phyloP scores from a whole-genome alignment of 495 filamentous ascomycete genomes.

The Polyplosphaeria fusca region DNA sequence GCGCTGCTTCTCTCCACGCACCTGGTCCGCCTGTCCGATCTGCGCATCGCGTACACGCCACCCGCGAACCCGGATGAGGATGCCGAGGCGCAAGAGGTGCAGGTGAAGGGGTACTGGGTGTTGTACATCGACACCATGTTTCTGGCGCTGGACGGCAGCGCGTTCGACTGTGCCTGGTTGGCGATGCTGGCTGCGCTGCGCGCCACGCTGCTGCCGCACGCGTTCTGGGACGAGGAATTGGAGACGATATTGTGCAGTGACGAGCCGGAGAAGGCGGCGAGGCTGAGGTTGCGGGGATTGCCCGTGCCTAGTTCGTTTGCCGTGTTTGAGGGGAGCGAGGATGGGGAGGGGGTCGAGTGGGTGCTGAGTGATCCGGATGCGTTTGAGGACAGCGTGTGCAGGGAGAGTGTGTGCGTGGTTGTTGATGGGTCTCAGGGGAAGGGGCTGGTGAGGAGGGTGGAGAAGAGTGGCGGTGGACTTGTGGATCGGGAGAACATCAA shows the following conservation, averaged over 20 bases:
- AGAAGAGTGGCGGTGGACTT: slow-evolving; percentile 75
- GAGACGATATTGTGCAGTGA: slow-evolving; percentile 75
- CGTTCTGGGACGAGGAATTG: slow-evolving; percentile 80
- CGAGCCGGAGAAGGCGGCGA: slow-evolving; percentile 46
- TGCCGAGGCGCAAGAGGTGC: slow-evolving; percentile 44
- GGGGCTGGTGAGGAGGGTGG: slow-evolving; percentile 62
- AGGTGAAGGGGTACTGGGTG: slow-evolving; percentile 86
- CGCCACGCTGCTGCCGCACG: slow-evolving; percentile 73
- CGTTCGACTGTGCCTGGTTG: slow-evolving; percentile 86
- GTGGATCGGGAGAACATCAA: slow-evolving; percentile 56
- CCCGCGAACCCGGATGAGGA: slow-evolving; percentile 38
- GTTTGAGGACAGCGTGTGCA: slow-evolving; percentile 78
- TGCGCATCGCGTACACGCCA: slow-evolving; percentile 66
- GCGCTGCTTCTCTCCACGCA: slow-evolving; percentile 66
- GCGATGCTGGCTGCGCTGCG: slow-evolving; percentile 77
- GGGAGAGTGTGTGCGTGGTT: slow-evolving; percentile 69
- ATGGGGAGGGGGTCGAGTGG: slow-evolving; percentile 56
- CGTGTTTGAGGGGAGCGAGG: slow-evolving; percentile 56
- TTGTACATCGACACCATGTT: slow-evolving; percentile 91
- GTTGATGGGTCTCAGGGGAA: slow-evolving; percentile 57
- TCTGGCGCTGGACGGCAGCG: slow-evolving; percentile 84
- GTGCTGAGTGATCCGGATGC: slow-evolving; percentile 84
- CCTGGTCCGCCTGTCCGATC: slow-evolving; percentile 58
- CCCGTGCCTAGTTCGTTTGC: slow-evolving; percentile 71
- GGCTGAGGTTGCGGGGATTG: slow-evolving; percentile 54